Conservation (phyloP, 306 rosid species). For the Cajanus cajan region DNA sequence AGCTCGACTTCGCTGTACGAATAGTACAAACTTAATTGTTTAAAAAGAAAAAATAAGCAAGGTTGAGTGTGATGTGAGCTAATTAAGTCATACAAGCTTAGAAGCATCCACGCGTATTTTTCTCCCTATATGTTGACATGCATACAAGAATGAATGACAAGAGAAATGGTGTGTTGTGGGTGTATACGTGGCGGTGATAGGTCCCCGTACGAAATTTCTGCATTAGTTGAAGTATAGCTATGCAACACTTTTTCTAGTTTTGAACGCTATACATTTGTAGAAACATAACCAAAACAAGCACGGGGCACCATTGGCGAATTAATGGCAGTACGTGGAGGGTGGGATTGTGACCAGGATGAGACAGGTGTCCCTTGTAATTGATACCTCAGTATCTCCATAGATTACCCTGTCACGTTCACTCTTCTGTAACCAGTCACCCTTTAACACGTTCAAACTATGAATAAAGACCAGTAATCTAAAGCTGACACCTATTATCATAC, state of each 20-base stretch:
- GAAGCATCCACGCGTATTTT: too few species aligned
- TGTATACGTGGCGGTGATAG: background rate
- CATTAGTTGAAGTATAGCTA: background rate
- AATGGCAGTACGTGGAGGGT: background rate
- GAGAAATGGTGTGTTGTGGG: background rate
- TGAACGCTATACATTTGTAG: background rate
- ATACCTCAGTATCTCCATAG: conserved; percentile 26
- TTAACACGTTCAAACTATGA: conserved; percentile 11
- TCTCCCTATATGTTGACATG: background rate
- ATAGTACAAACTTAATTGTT: too few species aligned
- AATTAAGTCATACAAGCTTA: too few species aligned
- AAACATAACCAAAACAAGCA: conserved; percentile 17
- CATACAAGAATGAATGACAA: background rate
- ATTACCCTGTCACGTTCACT: conserved; percentile 31
- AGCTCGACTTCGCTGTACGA: too few species aligned
- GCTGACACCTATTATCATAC: conserved; percentile 30
- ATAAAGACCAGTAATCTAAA: background rate
- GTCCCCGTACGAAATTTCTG: background rate
- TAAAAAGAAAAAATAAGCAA: too few species aligned
- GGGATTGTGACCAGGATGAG: conserved; percentile 7
- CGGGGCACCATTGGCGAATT: background rate
- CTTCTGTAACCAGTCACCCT: background rate
- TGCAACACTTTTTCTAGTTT: background rate
- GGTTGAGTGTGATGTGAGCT: too few species aligned
- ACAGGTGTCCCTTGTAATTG: conserved; percentile 43